These are phyloP conservation scores for Biscogniauxia mediterranea DNA, from an alignment of 2,329 filamentous ascomycete genomes.

Conservation along the genomic window DNA sequence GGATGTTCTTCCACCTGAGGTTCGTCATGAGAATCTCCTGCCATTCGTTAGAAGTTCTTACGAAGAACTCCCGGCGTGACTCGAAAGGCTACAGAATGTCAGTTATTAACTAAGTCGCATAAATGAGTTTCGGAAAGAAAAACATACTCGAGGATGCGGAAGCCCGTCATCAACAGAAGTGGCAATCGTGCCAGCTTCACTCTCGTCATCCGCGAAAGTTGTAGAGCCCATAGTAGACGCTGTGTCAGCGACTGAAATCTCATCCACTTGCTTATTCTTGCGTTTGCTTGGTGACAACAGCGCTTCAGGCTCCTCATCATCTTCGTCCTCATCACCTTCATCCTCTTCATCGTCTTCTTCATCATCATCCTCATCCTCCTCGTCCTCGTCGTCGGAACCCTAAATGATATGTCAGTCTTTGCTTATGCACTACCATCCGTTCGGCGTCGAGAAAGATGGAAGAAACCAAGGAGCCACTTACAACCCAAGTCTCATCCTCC, in stretches of 20 bases:
- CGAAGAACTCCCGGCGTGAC: constrained; percentile 86
- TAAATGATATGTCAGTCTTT: constrained; percentile 31
- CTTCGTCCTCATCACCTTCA: constrained; percentile 50
- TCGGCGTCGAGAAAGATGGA: constrained; percentile 4
- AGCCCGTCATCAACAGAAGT: constrained; percentile 69
- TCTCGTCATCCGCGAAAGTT: constrained; percentile 43
- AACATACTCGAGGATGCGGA: constrained; percentile 62
- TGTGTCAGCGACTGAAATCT: constrained; percentile 39
- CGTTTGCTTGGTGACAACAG: constrained; percentile 55
- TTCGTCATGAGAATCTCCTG: constrained; percentile 80
- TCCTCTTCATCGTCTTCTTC: constrained; percentile 43
- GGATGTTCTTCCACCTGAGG: constrained; percentile 65
- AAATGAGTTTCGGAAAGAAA: not conserved
- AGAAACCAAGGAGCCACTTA: constrained; percentile 42
- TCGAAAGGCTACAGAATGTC: constrained; percentile 71
- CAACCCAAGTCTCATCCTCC: constrained; percentile 80
- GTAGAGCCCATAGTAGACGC: constrained; percentile 33
- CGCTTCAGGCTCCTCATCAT: constrained; percentile 46
- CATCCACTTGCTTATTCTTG: constrained; percentile 51
- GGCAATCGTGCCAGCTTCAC: constrained; percentile 43
- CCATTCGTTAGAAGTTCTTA: constrained; percentile 84
- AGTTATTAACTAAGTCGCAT: not conserved
- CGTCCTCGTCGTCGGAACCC: constrained; percentile 46
- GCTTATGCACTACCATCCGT: not conserved
- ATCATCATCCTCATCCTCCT: constrained; percentile 41